Conservation (phyloP, 805 yeast species). For the Candida qinlingensis region DNA sequence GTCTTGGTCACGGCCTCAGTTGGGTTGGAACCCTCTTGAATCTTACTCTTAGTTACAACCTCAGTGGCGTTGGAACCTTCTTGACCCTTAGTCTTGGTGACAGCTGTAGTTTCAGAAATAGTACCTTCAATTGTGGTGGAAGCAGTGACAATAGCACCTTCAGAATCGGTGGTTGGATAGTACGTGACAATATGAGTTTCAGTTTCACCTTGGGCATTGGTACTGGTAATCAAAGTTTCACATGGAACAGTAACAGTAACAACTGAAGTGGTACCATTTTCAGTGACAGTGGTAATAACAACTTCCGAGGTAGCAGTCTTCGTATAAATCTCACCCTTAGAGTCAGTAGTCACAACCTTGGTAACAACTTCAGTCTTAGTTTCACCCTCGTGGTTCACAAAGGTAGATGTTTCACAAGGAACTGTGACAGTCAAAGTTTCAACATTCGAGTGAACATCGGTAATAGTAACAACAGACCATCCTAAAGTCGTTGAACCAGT, state of each 20-base stretch:
- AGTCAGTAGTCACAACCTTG: constrained; percentile 2
- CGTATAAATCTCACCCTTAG: background rate
- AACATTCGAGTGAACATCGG: background rate
- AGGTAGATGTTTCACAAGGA: constrained; percentile 2
- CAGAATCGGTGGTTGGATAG: background rate
- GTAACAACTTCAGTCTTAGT: constrained; percentile 2
- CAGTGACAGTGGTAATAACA: constrained; percentile 1
- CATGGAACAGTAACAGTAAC: constrained; percentile 6
- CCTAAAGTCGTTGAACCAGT: constrained; percentile 8
- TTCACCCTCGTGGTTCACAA: background rate
- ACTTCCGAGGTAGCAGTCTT: constrained; percentile 1
- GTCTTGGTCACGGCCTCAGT: too few relatives aligned
- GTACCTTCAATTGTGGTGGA: background rate
- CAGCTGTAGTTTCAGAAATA: background rate
- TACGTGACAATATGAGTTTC: background rate
- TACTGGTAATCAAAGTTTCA: background rate
- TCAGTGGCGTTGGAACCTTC: background rate
- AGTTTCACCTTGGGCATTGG: background rate
- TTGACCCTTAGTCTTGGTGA: background rate
- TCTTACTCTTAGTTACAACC: background rate
- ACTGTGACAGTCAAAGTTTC: constrained; percentile 4
- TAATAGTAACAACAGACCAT: background rate
- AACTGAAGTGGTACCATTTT: background rate
- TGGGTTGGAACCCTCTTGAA: background rate
- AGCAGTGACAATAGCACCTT: background rate